These are phyloP conservation scores for Aspergillus ellipticus DNA, from an alignment of 495 filamentous ascomycete genomes.

Conservation along the genomic window DNA sequence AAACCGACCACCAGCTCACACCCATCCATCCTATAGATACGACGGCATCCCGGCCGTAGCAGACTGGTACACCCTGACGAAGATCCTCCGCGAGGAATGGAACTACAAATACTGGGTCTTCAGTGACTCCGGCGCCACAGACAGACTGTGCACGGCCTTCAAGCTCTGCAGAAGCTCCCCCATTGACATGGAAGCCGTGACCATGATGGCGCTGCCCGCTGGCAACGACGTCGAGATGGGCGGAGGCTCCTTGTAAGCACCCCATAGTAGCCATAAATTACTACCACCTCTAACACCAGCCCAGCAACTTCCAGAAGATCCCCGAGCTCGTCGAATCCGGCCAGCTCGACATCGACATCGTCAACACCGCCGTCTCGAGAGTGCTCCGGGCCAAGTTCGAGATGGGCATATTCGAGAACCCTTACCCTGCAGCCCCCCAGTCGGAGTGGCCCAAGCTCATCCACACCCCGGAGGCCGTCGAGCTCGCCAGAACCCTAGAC, in stretches of 20 bases:
- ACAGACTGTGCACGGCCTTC: constrained; percentile 61
- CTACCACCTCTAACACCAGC: background rate
- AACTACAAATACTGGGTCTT: constrained; percentile 62
- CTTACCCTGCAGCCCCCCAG: constrained; percentile 52
- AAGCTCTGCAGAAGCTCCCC: constrained; percentile 54
- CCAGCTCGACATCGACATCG: constrained; percentile 49
- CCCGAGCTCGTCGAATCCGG: constrained; percentile 58
- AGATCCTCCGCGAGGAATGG: constrained; percentile 66
- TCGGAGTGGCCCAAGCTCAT: constrained; percentile 52
- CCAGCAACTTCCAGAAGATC: constrained; percentile 59
- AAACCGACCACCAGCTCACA: background rate
- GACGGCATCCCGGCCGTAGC: constrained; percentile 63
- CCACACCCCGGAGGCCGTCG: constrained; percentile 51
- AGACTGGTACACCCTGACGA: constrained; percentile 58
- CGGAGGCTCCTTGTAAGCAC: constrained; percentile 56
- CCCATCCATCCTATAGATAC: constrained; percentile 28
- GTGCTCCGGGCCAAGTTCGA: constrained; percentile 61
- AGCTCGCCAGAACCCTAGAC: constrained; percentile 58
- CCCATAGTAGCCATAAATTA: background rate
- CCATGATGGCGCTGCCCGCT: constrained; percentile 53
- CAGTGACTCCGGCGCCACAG: constrained; percentile 60
- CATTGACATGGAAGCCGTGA: constrained; percentile 58
- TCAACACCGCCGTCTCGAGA: constrained; percentile 62
- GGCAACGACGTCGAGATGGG: constrained; percentile 78
- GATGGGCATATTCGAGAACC: constrained; percentile 65